phyloP scores from a whole-genome alignment of 805 yeast species.

The Monosporozyma solicola region DNA sequence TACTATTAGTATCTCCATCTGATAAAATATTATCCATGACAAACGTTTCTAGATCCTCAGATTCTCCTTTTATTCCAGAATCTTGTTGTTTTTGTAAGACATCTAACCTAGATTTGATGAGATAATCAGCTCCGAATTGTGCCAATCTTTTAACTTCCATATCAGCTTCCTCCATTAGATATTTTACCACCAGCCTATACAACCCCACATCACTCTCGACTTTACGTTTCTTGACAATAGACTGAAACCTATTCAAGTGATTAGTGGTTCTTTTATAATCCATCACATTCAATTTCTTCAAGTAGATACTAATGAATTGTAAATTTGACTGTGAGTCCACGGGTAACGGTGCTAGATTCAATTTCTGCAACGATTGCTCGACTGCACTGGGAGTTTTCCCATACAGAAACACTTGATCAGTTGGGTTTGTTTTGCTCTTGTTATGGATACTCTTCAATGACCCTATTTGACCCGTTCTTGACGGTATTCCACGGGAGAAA shows the following conservation, averaged over 20 bases:
- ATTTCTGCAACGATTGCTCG: conserved; percentile 3
- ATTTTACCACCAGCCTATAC: conserved; percentile 13
- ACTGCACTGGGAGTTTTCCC: conserved; percentile 4
- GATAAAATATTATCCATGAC: conserved; percentile 7
- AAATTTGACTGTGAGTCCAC: neutral
- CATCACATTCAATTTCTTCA: conserved; percentile 16
- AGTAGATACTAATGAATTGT: conserved; percentile 14
- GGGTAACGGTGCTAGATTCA: conserved; percentile 5
- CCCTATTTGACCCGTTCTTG: neutral
- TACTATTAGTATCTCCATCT: neutral
- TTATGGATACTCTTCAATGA: neutral
- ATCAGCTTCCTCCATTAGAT: conserved; percentile 16
- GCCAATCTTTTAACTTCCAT: conserved; percentile 17
- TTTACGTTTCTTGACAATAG: neutral
- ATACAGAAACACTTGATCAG: conserved; percentile 1
- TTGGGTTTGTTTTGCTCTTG: too few relatives aligned
- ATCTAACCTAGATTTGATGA: conserved; percentile 4
- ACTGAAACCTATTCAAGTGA: conserved; percentile 13
- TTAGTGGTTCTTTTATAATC: conserved; percentile 17
- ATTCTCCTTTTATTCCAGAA: neutral
- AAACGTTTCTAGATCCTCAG: conserved; percentile 8
- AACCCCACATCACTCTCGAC: conserved; percentile 3
- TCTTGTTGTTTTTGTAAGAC: neutral
- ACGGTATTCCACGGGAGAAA: neutral
- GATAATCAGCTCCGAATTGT: conserved; percentile 8